A percentile compares a stretch with the other conserved stretches of the same genome.
phyloP scores from a whole-genome alignment of 2,329 filamentous ascomycete genomes.

The Fusarium xylarioides region DNA sequence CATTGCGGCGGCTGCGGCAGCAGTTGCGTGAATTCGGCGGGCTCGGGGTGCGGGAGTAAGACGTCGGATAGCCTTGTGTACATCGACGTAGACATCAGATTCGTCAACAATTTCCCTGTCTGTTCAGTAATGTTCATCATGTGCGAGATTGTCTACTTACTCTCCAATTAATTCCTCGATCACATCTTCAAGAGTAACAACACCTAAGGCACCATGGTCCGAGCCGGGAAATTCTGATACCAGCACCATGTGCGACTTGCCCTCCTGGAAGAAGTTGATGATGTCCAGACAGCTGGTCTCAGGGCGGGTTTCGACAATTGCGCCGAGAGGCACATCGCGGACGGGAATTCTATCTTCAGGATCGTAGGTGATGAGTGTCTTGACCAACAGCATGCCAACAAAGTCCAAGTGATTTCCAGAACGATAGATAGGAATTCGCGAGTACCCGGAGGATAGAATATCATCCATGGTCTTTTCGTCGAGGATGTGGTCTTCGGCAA shows the following conservation, averaged over 20 bases:
- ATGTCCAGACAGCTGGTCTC: constrained; percentile 98
- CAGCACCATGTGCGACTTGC: constrained; percentile 98
- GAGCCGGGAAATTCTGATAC: constrained; percentile 93
- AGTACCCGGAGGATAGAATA: constrained; percentile 93
- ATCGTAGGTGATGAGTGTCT: constrained; percentile 98
- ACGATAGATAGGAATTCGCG: constrained; percentile 92
- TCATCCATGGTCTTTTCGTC: constrained; percentile 95
- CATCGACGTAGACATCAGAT: constrained; percentile 97
- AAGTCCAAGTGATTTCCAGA: constrained; percentile 87
- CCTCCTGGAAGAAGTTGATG: constrained; percentile 99
- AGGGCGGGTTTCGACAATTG: constrained; percentile 91
- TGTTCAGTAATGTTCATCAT: constrained; percentile 22
- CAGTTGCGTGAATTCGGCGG: constrained; percentile 58
- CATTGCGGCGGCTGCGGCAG: constrained; percentile 43
- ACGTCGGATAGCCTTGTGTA: constrained; percentile 96
- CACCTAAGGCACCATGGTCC: constrained; percentile 87
- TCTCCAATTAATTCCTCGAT: constrained; percentile 99
- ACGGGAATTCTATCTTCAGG: constrained; percentile 91
- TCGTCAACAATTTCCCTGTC: constrained; percentile 95
- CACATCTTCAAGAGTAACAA: constrained; percentile 96
- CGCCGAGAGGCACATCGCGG: constrained; percentile 89
- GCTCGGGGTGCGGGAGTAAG: constrained; percentile 84
- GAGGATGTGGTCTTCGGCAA: constrained; percentile 93
- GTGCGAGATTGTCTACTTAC: constrained; percentile 60
- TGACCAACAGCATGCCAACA: constrained; percentile 96